Conservation (phyloP, 257 asterid genomes). For the Mentha longifolia region DNA sequence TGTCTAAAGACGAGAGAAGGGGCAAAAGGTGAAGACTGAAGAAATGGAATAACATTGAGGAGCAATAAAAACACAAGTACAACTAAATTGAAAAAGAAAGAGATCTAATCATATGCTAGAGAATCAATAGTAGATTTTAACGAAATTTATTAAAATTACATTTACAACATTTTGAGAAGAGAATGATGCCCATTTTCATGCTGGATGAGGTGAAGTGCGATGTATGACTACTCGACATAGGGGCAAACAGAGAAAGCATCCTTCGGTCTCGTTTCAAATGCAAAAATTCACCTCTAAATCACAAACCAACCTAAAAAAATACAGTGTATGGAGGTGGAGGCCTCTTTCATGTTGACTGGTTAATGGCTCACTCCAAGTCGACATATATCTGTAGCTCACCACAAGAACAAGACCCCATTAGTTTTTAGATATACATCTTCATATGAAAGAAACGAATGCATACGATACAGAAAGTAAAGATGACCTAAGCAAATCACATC, state of each 20-base stretch:
- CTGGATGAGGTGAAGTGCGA: neutral
- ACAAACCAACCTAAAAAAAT: constrained; percentile 19
- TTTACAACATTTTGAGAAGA: constrained; percentile 6
- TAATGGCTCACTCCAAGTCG: constrained; percentile 43
- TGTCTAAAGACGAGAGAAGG: no score
- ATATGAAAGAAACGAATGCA: neutral
- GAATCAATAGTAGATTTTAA: neutral
- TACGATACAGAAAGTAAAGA: neutral
- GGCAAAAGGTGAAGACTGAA: neutral
- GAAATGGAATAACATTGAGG: neutral
- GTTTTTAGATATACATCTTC: neutral
- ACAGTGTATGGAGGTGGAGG: constrained; percentile 22
- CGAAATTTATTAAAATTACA: constrained; percentile 4
- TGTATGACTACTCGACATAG: neutral
- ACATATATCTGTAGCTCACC: constrained; percentile 53
- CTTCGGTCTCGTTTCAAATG: constrained; percentile 22
- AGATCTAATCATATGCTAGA: neutral
- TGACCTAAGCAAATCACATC: constrained; percentile 9
- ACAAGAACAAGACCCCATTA: constrained; percentile 17
- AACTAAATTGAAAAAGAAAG: neutral
- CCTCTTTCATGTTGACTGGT: constrained; percentile 23
- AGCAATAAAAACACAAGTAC: no score
- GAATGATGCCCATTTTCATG: constrained; percentile 4
- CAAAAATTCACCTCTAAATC: neutral
- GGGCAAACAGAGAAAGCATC: neutral